These are phyloP conservation scores for Singerocomus inundabilis DNA, from an alignment of 1,284 basidiomycete genomes.

Conservation along the genomic window DNA sequence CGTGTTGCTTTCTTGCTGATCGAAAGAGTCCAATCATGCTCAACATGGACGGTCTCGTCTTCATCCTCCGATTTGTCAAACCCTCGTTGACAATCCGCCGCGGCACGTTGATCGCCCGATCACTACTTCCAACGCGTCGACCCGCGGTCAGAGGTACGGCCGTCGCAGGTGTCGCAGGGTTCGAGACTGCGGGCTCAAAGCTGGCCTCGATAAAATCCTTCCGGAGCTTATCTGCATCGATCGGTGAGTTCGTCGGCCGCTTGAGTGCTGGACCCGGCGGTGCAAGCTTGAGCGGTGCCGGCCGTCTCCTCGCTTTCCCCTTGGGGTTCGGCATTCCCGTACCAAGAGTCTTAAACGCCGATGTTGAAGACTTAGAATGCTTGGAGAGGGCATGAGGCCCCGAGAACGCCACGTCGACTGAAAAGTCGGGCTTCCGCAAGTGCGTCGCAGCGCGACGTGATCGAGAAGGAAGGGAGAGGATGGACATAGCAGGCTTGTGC, in stretches of 20 bases:
- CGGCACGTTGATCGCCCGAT: conserved; percentile 8
- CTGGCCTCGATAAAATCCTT: conserved; percentile 29
- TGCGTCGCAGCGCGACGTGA: conserved; percentile 40
- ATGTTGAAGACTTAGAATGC: conserved; percentile 6
- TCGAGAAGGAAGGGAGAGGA: conserved; percentile 39
- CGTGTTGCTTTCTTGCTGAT: conserved; percentile 20
- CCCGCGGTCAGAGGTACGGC: not conserved
- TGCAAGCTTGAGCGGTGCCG: conserved; percentile 44
- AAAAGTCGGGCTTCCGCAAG: conserved; percentile 41
- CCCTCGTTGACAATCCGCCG: conserved; percentile 6
- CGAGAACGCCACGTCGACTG: conserved; percentile 39
- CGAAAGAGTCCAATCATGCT: conserved; percentile 29
- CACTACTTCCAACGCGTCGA: not conserved
- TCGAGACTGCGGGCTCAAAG: conserved; percentile 17
- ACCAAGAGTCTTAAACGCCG: not conserved
- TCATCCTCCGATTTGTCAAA: conserved; percentile 9
- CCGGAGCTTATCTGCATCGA: conserved; percentile 22
- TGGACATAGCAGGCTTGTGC: conserved; percentile 38
- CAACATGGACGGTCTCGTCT: conserved; percentile 27
- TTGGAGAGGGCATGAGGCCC: conserved; percentile 22
- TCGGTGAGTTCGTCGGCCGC: conserved; percentile 23
- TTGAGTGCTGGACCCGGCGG: conserved; percentile 26
- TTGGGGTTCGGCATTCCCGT: conserved; percentile 13
- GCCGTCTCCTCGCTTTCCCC: conserved; percentile 40
- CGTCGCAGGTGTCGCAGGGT: not conserved